phyloP scores from a whole-genome alignment of 2,329 filamentous ascomycete genomes.

The Simplicillium sp. region DNA sequence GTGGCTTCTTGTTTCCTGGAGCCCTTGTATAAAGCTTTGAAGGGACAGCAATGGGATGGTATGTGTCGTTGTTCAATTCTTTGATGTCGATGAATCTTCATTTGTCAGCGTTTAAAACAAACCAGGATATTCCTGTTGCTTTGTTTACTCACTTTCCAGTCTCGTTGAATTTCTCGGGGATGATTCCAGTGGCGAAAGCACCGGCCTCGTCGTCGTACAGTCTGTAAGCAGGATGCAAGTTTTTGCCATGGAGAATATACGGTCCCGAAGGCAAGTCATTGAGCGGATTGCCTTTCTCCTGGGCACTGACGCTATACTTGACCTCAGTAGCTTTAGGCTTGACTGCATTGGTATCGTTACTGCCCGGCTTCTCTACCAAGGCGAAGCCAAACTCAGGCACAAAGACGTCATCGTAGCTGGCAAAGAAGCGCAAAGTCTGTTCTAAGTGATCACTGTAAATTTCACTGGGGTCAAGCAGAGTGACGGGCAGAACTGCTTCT shows the following conservation, averaged over 20 bases:
- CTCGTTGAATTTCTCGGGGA: constrained; percentile 21
- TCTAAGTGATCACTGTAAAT: constrained; percentile 24
- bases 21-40: constrained; percentile 23
- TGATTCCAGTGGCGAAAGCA: constrained; percentile 26
- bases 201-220: constrained; percentile 27
- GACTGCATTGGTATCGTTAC: constrained; percentile 7
- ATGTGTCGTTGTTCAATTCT: constrained; percentile 14
- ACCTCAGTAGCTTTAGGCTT: background rate
- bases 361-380: constrained; percentile 26
- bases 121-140: background rate
- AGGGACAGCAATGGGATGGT: constrained; percentile 24
- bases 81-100: constrained; percentile 20
- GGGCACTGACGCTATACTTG: constrained; percentile 5
- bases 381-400: constrained; percentile 25
- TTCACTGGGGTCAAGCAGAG: constrained; percentile 26
- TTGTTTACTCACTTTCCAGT: constrained; percentile 14
- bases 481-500: constrained; percentile 29
- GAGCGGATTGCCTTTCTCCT: constrained; percentile 7
- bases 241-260: constrained; percentile 30
- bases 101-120: background rate
- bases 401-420: constrained; percentile 28
- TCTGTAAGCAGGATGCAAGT: constrained; percentile 30
- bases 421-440: constrained; percentile 19
- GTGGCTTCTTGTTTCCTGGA: constrained; percentile 18
- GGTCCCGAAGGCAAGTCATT: constrained; percentile 25